These are phyloP conservation scores for Chernovozyma aurita DNA, from an alignment of 1,139 yeast species.

Conservation along the genomic window DNA sequence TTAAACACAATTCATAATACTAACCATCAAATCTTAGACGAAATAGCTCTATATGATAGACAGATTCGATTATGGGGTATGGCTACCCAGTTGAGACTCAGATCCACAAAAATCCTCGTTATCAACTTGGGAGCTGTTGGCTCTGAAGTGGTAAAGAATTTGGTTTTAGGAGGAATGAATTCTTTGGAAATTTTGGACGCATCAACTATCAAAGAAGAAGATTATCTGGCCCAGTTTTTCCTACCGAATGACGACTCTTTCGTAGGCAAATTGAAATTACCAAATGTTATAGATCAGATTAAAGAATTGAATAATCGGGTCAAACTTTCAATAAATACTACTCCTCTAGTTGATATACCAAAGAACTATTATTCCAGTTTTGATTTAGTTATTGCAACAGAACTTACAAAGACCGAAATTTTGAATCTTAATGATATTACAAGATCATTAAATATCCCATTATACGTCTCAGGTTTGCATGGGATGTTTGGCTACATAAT, in stretches of 20 bases:
- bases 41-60: conserved; percentile 88
- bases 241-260: conserved; percentile 46
- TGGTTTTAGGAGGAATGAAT: conserved; percentile 87
- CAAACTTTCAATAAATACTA: conserved; percentile 39
- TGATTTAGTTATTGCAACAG: conserved; percentile 75
- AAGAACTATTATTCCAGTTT: conserved; percentile 50
- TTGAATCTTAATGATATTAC: conserved; percentile 47
- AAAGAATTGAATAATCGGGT: conserved; percentile 80
- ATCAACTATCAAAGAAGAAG: conserved; percentile 52
- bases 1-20: neutral
- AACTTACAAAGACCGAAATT: conserved; percentile 43
- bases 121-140: conserved; percentile 71
- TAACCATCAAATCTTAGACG: conserved; percentile 41
- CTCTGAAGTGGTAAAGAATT: conserved; percentile 75
- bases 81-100: conserved; percentile 80
- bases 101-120: conserved; percentile 67
- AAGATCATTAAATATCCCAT: conserved; percentile 53
- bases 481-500: conserved; percentile 84
- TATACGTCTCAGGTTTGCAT: conserved; percentile 65
- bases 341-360: conserved; percentile 20
- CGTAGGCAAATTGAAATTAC: conserved; percentile 51
- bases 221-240: conserved; percentile 77
- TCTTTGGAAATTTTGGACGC: conserved; percentile 66
- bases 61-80: conserved; percentile 97
- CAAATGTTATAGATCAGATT: conserved; percentile 51